Conservation (phyloP, 2,329 filamentous ascomycete genomes). For the Alternaria novae-zelandiae region DNA sequence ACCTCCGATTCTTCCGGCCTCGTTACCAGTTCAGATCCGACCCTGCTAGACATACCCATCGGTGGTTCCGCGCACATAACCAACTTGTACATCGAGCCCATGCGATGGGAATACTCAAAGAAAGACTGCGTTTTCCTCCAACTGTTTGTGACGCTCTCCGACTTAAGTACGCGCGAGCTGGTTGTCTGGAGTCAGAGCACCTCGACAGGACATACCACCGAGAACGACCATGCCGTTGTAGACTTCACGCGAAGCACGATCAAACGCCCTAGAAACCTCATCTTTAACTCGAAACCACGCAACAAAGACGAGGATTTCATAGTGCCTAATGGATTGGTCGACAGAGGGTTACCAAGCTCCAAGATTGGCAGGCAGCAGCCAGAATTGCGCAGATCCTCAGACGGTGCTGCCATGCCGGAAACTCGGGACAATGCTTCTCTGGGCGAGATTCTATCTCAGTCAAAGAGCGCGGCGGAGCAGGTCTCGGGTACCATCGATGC, state of each 20-base stretch:
- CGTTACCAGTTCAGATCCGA: slow-evolving; percentile 35
- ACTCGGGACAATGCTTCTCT: slow-evolving; percentile 17
- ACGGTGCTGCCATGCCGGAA: neutral
- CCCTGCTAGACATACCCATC: slow-evolving; percentile 22
- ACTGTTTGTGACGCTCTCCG: slow-evolving; percentile 27
- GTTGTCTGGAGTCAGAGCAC: slow-evolving; percentile 21
- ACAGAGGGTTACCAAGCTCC: slow-evolving; percentile 10
- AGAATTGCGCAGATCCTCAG: neutral
- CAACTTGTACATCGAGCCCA: slow-evolving; percentile 25
- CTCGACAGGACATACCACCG: neutral
- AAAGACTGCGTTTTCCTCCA: slow-evolving; percentile 34
- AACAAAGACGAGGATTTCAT: slow-evolving; percentile 37
- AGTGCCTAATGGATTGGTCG: slow-evolving; percentile 31
- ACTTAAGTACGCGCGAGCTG: slow-evolving; percentile 35
- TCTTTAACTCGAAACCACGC: slow-evolving; percentile 3
- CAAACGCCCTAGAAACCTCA: slow-evolving; percentile 2
- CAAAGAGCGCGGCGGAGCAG: neutral
- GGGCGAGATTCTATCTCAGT: slow-evolving; percentile 20
- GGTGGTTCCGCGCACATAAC: slow-evolving; percentile 14
- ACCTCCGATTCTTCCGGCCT: slow-evolving; percentile 8
- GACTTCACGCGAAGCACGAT: slow-evolving; percentile 25
- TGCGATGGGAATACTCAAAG: slow-evolving; percentile 29
- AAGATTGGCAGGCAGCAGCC: slow-evolving; percentile 14
- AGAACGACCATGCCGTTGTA: slow-evolving; percentile 12
- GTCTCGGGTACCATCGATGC: slow-evolving; percentile 14